phyloP scores from a whole-genome alignment of 2,329 filamentous ascomycete species.

The Emergomyces pasteurianus region DNA sequence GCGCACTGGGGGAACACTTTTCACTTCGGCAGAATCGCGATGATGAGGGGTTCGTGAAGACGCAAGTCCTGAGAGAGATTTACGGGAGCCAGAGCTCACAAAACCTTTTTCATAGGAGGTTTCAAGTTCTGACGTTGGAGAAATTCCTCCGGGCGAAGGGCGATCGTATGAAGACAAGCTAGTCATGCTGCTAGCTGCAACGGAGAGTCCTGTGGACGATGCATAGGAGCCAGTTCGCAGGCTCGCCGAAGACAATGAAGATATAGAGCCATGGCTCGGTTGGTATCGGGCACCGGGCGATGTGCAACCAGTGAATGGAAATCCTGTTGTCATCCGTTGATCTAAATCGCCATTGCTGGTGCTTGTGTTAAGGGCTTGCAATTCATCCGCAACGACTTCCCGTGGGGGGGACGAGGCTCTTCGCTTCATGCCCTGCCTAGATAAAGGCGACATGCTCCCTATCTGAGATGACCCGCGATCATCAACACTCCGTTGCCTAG shows the following conservation, averaged over 20 bases:
- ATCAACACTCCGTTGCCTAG: constrained; percentile 27
- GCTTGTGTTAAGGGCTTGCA: constrained; percentile 21
- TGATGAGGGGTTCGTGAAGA: constrained; percentile 25
- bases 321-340: constrained; percentile 41
- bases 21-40: constrained; percentile 27
- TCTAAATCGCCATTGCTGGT: constrained; percentile 40
- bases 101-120: constrained; percentile 41
- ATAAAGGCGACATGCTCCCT: constrained; percentile 18
- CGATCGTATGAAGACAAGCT: constrained; percentile 52
- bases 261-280: constrained; percentile 48
- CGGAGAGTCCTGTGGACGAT: constrained; percentile 48
- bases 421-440: constrained; percentile 48
- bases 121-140: constrained; percentile 46
- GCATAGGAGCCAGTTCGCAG: constrained; percentile 51
- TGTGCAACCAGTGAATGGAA: constrained; percentile 44
- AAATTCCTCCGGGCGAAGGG: constrained; percentile 48
- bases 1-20: constrained; percentile 27
- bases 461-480: constrained; percentile 27
- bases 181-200: constrained; percentile 51
- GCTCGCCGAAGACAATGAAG: constrained; percentile 52
- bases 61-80: constrained; percentile 27
- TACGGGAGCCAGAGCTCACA: constrained; percentile 35
- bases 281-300: constrained; percentile 44
- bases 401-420: constrained; percentile 52
- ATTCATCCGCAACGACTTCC: constrained; percentile 34